Conservation (phyloP, 257 asterid species). For the Nicotiana paniculata region DNA sequence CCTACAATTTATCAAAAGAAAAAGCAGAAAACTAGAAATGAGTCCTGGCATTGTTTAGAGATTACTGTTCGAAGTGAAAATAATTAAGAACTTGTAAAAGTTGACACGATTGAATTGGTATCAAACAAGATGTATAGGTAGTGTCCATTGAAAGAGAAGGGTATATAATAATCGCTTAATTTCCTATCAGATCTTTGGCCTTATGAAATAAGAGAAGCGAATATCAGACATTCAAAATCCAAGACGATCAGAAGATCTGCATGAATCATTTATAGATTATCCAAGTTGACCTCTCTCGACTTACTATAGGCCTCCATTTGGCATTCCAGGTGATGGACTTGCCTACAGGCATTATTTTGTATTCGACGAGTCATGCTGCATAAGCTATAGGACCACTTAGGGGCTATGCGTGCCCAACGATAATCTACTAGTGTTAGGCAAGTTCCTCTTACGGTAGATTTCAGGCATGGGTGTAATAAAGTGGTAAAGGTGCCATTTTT, state of each 20-base stretch:
- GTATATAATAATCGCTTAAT: neutral
- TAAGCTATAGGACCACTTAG: neutral
- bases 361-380: neutral
- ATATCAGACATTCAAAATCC: neutral
- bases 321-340: neutral
- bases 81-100: neutral
- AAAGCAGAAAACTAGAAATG: neutral
- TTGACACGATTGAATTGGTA: neutral
- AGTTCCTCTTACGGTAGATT: neutral
- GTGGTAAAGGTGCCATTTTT: neutral
- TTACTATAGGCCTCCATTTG: neutral
- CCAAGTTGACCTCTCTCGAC: neutral
- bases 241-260: neutral
- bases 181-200: neutral
- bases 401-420: neutral
- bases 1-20: neutral
- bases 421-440: neutral
- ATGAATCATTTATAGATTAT: neutral
- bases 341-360: neutral
- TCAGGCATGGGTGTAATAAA: neutral
- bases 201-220: neutral
- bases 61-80: no score
- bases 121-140: neutral
- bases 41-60: neutral
- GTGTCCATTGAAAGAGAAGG: neutral